Conservation (phyloP, 805 yeast species). For the Suhomyces sp. region DNA sequence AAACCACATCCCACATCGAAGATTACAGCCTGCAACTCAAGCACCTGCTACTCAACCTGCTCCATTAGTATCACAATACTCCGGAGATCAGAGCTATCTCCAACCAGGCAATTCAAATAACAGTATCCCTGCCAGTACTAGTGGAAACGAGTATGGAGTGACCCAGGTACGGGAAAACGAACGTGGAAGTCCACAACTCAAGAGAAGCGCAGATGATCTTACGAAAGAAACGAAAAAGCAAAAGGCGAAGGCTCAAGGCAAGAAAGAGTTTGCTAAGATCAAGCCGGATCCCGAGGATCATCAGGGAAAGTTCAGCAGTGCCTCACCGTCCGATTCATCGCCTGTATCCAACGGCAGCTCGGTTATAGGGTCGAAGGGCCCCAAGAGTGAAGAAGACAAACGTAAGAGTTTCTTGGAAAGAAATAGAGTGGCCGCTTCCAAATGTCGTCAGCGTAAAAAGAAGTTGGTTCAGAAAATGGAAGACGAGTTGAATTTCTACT, state of each 20-base stretch:
- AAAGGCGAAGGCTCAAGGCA: slow-evolving; percentile 6
- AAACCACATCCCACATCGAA: not conserved
- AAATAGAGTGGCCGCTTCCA: slow-evolving; percentile 91
- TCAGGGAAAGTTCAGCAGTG: not conserved
- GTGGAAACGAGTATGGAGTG: not conserved
- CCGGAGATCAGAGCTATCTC: not conserved
- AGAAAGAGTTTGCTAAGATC: slow-evolving; percentile 8
- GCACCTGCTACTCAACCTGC: not conserved
- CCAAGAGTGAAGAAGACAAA: slow-evolving; percentile 40
- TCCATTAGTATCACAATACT: not conserved
- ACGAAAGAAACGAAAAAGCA: slow-evolving; percentile 4
- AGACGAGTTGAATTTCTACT: slow-evolving; percentile 66
- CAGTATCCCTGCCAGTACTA: not conserved
- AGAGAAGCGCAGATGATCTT: slow-evolving; percentile 1
- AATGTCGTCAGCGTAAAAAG: slow-evolving; percentile 93
- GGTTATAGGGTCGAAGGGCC: not conserved
- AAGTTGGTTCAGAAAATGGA: slow-evolving; percentile 82
- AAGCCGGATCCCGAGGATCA: slow-evolving; percentile 9
- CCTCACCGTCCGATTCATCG: slow-evolving; percentile 1
- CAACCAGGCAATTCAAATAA: not conserved
- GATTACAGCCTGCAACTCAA: slow-evolving; percentile 1
- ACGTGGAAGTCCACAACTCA: slow-evolving; percentile 8
- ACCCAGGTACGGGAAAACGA: slow-evolving; percentile 3
- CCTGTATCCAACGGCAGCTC: not conserved
- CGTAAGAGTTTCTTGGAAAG: slow-evolving; percentile 78